Base-by-base conservation (phyloP, 768 basidiomycete species). In the Dacryopinax spathularia region DNA sequence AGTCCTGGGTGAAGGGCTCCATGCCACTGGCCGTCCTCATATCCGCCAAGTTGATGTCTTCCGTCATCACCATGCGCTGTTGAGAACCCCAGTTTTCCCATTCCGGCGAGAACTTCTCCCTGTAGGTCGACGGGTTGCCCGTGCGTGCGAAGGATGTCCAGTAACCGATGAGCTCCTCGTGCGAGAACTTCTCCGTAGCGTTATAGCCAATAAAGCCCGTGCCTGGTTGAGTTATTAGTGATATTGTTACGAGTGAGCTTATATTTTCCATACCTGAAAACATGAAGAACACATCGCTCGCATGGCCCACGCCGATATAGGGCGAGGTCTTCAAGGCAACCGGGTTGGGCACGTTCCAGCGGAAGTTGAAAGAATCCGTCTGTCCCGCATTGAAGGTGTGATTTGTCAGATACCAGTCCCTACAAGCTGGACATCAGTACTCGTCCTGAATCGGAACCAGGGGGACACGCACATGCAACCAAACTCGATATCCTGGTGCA, bases 261-360 rank as follows among this genome's bases (percentile, higher is more conserved):
- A n/a, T n/a, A n/a, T n/a, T n/a, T n/a, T n/a, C n/a, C n/a, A n/a
- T n/a, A n/a, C n/a, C n/a, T n/a, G n/a, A n/a, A n/a, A n/a, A n/a
- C n/a, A n/a, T n/a, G n/a, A n/a, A n/a, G n/a, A n/a, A n/a, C n/a
- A n/a, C n/a, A n/a, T n/a, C n/a, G n/a, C n/a, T n/a, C 0, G 77
- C 77, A 65, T 79, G 78, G 71, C 74, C 75, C 1, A 75, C 76
- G 13, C 78, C 78, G 60, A 72, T 65, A 61, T 71, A 79, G 0
- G 77, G 77, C 25, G 64, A 70, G 12, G 67, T 66, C 35, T 76
- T 72, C 62, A 69, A 76, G 5, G 76, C 25, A 1, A 78, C 76
- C 1, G 77, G 71, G 64, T 79, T 73, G 20, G 78, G 76, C 15
- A 77, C 74, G 68, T 79, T 75, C 75, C 77, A 79, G 31, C 78